A percentile compares a stretch with the other conserved stretches of the same genome.
Evolutionary conservation across 768 basidiomycete genomes (phyloP).

Genomic region (Asterophora parasitica): DNA sequence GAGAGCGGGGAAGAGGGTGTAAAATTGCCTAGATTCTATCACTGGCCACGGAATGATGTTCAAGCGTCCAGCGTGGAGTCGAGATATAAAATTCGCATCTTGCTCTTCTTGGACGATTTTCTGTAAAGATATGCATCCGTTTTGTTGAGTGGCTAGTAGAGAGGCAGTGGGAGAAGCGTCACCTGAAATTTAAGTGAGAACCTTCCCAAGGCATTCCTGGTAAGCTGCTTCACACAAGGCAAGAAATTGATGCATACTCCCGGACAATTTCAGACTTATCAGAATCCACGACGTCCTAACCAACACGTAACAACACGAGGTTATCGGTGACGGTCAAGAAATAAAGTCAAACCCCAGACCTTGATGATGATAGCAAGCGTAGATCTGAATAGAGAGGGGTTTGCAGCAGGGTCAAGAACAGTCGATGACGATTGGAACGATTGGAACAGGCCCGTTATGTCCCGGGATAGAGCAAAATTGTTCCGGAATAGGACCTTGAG

Average conservation of each 20-base stretch:
- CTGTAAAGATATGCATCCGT: slow-evolving; percentile 18
- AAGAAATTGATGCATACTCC: slow-evolving; percentile 39
- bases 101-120: slow-evolving; percentile 61
- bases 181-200: not conserved
- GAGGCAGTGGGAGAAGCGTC: not conserved
- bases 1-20: slow-evolving; percentile 45
- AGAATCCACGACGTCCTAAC: slow-evolving; percentile 58
- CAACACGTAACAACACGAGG: not conserved
- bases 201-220: not conserved
- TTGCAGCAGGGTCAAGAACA: slow-evolving; percentile 52
- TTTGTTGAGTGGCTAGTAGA: not conserved
- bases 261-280: slow-evolving; percentile 53
- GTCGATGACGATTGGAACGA: slow-evolving; percentile 58
- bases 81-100: slow-evolving; percentile 57
- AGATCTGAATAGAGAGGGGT: slow-evolving; percentile 55
- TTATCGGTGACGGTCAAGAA: not conserved
- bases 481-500: slow-evolving; percentile 58
- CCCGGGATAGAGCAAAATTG: slow-evolving; percentile 58
- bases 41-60: slow-evolving; percentile 66
- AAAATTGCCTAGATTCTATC: slow-evolving; percentile 59
- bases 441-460: slow-evolving; percentile 57
- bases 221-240: not conserved
- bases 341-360: slow-evolving; percentile 21
- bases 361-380: slow-evolving; percentile 62
- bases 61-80: slow-evolving; percentile 49